These are phyloP conservation scores for Tuber borchii DNA, from an alignment of 495 filamentous ascomycete species.

Conservation along the genomic window DNA sequence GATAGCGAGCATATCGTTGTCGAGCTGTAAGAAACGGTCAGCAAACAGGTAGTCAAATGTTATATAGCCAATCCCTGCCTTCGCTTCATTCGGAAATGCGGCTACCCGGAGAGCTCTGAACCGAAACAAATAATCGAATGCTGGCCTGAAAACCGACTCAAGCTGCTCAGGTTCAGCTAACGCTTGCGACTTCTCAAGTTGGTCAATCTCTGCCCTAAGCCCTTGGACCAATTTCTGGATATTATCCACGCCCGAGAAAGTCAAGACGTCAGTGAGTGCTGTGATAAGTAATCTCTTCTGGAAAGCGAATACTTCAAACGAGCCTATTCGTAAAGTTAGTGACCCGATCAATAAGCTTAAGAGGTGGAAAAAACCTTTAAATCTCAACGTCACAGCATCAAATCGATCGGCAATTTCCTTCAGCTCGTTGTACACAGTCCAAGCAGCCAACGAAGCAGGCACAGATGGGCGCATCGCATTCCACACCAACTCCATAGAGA, in stretches of 20 bases:
- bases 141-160: conserved; percentile 17
- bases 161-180: background rate
- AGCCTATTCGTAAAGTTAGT: conserved; percentile 17
- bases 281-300: conserved; percentile 51
- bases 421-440: conserved; percentile 53
- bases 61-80: background rate
- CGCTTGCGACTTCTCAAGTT: conserved; percentile 46
- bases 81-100: background rate
- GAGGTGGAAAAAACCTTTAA: conserved; percentile 47
- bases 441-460: conserved; percentile 49
- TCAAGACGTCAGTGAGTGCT: conserved; percentile 49
- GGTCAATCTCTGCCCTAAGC: conserved; percentile 54
- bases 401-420: conserved; percentile 68
- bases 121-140: conserved; percentile 36
- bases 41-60: background rate
- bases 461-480: conserved; percentile 60
- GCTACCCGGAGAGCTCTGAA: conserved; percentile 19
- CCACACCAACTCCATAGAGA: conserved; percentile 85
- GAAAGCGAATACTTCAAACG: conserved; percentile 23
- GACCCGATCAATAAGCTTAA: conserved; percentile 16
- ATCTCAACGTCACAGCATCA: conserved; percentile 51
- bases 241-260: conserved; percentile 43
- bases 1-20: conserved; percentile 26
- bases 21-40: conserved; percentile 10
- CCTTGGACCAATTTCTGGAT: conserved; percentile 47